Evolutionary conservation across 2,329 filamentous ascomycete species (phyloP), one percentile per base, ranked within the genome.

Genomic region (Penicillium sumatraense): DNA sequence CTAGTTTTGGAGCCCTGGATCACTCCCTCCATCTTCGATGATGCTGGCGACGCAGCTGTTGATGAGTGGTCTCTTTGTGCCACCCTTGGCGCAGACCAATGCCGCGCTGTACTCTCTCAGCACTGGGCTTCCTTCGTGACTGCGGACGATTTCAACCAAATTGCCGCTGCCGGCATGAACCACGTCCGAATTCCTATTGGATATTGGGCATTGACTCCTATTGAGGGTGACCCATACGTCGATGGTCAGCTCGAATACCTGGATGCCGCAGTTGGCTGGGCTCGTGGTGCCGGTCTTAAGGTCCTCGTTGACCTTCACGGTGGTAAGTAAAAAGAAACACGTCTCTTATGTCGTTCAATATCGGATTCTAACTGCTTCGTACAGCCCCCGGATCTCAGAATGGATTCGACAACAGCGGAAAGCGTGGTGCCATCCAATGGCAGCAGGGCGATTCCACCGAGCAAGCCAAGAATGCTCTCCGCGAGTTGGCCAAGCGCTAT

Each of bases 281-380:
- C 87, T 10, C 72, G 80, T 54, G 73, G 68, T 41, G 77, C 81
- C 41, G 82, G 83, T 3, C 68, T 89, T 46, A 87, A 87, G 65
- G 83, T 89, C 38, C 81, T 88, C 72, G 80, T 90, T 62, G 87
- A 90, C 68, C 72, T 89, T 20, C 87, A 90, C 65, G 87, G 86
- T 61, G 83, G 83, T 84, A 70, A 69, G 80, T 74, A 18, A 16
- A 29, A 16, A 31, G 20, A 29, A 16, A 31, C 26, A 6, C 10
- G 10, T 5, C 3, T 16, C 16, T n/a, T n/a, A n/a, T n/a, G n/a
- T n/a, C n/a, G n/a, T n/a, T n/a, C n/a, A n/a, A n/a, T n/a, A n/a
- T n/a, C n/a, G n/a, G 13, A 10, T 7, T 48, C 8, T 18, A 1
- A 24, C 53, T 66, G 35, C 7, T 10, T 48, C 8, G 16, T 58